A percentile compares a stretch with the other conserved stretches of the same genome.
These are phyloP conservation scores for Raphidocelis subcapitata DNA, from an alignment of 139 green algal species.

Conservation along the genomic window DNA sequence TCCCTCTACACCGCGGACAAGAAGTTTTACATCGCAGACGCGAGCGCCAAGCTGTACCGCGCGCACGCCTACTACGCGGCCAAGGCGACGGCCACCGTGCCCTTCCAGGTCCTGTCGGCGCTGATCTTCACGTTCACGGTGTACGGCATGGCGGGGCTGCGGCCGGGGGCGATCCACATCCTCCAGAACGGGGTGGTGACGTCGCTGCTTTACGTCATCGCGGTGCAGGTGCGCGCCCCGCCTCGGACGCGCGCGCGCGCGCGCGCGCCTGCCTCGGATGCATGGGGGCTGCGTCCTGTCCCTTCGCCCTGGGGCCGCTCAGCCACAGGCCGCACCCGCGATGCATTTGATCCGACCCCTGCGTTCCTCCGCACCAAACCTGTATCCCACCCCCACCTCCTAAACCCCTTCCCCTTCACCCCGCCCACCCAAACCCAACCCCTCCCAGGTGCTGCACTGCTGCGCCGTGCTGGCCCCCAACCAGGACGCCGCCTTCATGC, in stretches of 20 bases:
- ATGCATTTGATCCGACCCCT: no score
- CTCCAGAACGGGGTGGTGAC: conserved; percentile 16
- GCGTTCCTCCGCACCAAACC: not conserved
- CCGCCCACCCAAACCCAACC: no score
- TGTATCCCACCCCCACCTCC: not conserved
- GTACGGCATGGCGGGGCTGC: conserved; percentile 45
- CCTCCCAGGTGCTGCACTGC: conserved; percentile 41
- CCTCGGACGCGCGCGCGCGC: no score
- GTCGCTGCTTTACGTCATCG: conserved; percentile 24
- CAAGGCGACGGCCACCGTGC: conserved; percentile 37
- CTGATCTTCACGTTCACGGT: conserved; percentile 37
- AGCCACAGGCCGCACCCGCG: no score
- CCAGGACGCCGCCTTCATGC: conserved; percentile 47
- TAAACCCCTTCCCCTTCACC: not conserved
- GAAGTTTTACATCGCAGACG: conserved; percentile 38
- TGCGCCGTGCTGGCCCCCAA: conserved; percentile 36
- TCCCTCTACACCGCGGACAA: conserved; percentile 62
- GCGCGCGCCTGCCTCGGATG: no score
- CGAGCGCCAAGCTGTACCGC: conserved; percentile 39
- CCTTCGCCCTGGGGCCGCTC: no score
- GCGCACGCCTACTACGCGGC: conserved; percentile 49
- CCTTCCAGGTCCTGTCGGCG: conserved; percentile 42
- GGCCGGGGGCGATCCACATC: conserved; percentile 1
- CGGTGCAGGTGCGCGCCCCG: conserved; percentile 15
- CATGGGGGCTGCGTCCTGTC: no score